Conservation (phyloP, 306 rosid genomes). For the Lagenaria siceraria region DNA sequence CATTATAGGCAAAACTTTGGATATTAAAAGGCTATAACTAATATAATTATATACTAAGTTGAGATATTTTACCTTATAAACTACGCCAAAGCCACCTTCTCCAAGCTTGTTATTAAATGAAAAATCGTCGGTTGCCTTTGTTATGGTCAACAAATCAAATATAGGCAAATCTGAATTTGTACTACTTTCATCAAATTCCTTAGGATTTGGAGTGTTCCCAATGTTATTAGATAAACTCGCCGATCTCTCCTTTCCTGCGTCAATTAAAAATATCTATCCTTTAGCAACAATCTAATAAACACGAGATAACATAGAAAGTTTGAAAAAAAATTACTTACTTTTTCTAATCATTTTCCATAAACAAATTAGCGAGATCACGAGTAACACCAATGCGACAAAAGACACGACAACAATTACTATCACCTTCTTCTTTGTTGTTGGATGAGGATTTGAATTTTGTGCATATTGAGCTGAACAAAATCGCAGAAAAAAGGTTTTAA, state of each 20-base stretch:
- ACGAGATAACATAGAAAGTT: neutral
- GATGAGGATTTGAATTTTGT: slow-evolving; percentile 4
- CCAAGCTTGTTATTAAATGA: neutral
- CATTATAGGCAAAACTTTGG: too few relatives aligned
- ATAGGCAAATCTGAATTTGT: neutral
- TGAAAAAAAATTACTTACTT: neutral
- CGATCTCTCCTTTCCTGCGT: neutral
- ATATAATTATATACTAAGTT: neutral
- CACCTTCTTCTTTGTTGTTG: neutral
- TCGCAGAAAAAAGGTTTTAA: too few relatives aligned
- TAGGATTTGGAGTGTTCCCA: neutral
- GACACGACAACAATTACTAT: slow-evolving; percentile 3
- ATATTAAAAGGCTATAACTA: too few relatives aligned
- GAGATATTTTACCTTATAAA: slow-evolving; percentile 1
- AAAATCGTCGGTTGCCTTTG: neutral
- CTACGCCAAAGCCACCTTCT: slow-evolving; percentile 1
- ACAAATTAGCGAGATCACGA: neutral
- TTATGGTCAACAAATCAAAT: neutral
- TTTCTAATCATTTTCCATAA: neutral
- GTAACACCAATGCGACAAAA: neutral
- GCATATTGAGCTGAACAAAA: slow-evolving; percentile 12
- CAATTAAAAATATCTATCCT: neutral
- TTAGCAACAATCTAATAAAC: neutral
- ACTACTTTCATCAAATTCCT: neutral
- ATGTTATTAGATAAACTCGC: neutral